A percentile compares a stretch with the other conserved stretches of the same genome.
Evolutionary conservation across 306 rosid genomes (phyloP).

Genomic region (Crotalaria pallida): DNA sequence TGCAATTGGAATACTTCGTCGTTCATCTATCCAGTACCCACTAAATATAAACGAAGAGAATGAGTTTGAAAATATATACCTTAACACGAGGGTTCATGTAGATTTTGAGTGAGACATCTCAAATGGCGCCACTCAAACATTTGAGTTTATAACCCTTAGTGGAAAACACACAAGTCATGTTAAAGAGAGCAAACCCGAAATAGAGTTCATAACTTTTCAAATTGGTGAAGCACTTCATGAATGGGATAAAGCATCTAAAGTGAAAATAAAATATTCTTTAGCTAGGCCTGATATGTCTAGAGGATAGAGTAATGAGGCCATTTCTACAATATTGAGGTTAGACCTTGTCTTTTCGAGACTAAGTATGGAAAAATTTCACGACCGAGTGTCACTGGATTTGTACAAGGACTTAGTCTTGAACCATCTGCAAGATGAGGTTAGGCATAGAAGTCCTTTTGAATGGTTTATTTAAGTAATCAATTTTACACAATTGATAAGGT

Average conservation of each 20-base stretch:
- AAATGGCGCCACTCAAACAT: not conserved
- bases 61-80: not conserved
- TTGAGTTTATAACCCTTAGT: not conserved
- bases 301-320: not conserved
- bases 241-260: not conserved
- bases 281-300: not conserved
- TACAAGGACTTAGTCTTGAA: too few relatives aligned
- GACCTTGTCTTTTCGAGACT: too few relatives aligned
- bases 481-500: too few relatives aligned
- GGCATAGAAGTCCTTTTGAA: too few relatives aligned
- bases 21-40: not conserved
- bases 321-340: too few relatives aligned
- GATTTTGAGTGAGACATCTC: not conserved
- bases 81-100: not conserved
- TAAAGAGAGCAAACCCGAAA: not conserved
- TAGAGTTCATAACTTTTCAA: not conserved
- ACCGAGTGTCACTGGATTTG: too few relatives aligned
- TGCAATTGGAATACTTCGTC: not conserved
- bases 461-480: too few relatives aligned
- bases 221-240: too few relatives aligned
- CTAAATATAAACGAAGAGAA: not conserved
- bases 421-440: too few relatives aligned
- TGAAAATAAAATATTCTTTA: not conserved
- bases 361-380: too few relatives aligned
- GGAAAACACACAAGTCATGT: not conserved